phyloP scores from a whole-genome alignment of 768 basidiomycete genomes.

The Tremella yokohamensis region DNA sequence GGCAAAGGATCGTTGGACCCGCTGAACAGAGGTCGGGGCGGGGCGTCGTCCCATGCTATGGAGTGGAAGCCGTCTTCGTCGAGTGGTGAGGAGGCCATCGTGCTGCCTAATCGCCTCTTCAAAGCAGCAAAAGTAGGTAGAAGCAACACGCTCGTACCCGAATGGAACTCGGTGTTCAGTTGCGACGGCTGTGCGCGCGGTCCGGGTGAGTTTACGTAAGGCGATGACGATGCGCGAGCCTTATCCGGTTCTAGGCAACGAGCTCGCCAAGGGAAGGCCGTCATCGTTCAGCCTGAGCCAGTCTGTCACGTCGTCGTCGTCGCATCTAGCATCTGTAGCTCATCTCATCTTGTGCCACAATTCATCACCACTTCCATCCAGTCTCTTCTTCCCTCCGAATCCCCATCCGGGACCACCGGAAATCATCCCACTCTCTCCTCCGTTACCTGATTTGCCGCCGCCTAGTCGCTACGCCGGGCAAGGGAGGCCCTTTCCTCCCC shows the following conservation, averaged over 20 bases:
- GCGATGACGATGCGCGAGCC: no score
- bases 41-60: conserved; percentile 44
- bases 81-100: conserved; percentile 20
- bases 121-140: no score
- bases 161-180: no score
- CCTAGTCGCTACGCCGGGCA: background rate
- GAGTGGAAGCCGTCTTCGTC: conserved; percentile 47
- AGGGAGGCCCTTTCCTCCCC: conserved; percentile 9
- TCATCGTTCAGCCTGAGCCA: conserved; percentile 1
- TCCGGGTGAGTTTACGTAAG: no score
- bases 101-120: background rate
- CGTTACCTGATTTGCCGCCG: background rate
- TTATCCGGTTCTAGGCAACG: no score
- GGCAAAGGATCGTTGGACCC: background rate
- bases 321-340: background rate
- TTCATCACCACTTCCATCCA: background rate
- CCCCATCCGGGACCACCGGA: no score
- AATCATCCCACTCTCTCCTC: no score
- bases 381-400: background rate
- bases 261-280: no score
- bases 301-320: background rate
- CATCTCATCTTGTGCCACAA: background rate
- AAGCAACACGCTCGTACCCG: no score
- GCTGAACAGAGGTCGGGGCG: conserved; percentile 10
- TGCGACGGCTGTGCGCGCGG: no score